Evolutionary conservation across 2,329 filamentous ascomycete species (phyloP).

Genomic region (Alternaria infectoria): DNA sequence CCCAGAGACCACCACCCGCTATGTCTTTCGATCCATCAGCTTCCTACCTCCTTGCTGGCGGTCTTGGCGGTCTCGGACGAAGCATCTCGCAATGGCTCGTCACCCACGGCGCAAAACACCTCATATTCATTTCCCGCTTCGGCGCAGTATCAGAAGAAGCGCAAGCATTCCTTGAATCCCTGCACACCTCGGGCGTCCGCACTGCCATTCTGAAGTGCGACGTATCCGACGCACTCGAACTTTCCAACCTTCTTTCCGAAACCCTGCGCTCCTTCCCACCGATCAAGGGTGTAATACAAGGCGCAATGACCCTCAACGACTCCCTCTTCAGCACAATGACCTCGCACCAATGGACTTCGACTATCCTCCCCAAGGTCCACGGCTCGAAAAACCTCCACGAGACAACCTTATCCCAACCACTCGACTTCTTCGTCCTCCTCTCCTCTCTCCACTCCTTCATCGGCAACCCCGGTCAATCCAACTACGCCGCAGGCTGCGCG

Average conservation of each 20-base stretch:
- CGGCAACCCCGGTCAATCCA: slow-evolving; percentile 28
- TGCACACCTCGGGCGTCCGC: neutral
- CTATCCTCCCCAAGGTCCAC: slow-evolving; percentile 37
- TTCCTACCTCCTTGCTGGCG: slow-evolving; percentile 26
- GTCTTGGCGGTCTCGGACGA: slow-evolving; percentile 26
- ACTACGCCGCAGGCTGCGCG: slow-evolving; percentile 33
- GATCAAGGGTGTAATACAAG: slow-evolving; percentile 22
- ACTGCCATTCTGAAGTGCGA: slow-evolving; percentile 14
- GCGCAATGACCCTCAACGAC: slow-evolving; percentile 25
- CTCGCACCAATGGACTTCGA: slow-evolving; percentile 9
- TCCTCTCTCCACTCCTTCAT: slow-evolving; percentile 25
- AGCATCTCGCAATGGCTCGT: slow-evolving; percentile 21
- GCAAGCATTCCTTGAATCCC: neutral
- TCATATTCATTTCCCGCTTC: slow-evolving; percentile 25
- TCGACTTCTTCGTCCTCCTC: slow-evolving; percentile 32
- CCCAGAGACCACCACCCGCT: neutral
- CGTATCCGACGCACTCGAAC: slow-evolving; percentile 1
- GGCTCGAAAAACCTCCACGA: slow-evolving; percentile 42
- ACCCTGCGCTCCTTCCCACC: slow-evolving; percentile 8
- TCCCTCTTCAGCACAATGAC: slow-evolving; percentile 21
- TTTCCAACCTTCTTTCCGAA: neutral
- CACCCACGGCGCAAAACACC: slow-evolving; percentile 14
- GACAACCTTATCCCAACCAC: neutral
- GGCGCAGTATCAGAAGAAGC: slow-evolving; percentile 5
- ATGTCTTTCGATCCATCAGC: slow-evolving; percentile 3